Percentiles rank a stretch among this genome's conserved stretches.
Evolutionary conservation across 192 early-diverging fungal species (phyloP).

Genomic region (Oehlia diaphana): DNA sequence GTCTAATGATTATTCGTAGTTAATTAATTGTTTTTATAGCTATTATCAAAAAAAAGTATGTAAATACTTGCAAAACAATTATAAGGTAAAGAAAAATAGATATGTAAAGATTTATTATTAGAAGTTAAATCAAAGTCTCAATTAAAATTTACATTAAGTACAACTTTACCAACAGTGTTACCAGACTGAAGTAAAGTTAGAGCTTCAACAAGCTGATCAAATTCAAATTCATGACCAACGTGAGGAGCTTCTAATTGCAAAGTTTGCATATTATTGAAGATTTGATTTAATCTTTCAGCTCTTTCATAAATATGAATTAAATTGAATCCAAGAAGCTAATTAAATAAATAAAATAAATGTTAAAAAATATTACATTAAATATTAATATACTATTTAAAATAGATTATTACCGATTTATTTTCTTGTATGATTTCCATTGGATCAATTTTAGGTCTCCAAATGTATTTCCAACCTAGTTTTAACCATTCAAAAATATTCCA

Average conservation of each 20-base stretch:
- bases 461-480: conserved; percentile 25
- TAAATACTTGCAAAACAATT: no score
- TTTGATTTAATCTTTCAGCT: conserved; percentile 11
- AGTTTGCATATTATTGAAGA: conserved; percentile 2
- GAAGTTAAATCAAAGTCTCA: background rate
- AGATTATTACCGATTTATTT: conserved; percentile 21
- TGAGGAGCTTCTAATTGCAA: conserved; percentile 20
- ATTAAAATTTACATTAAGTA: conserved; percentile 9
- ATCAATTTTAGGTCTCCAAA: conserved; percentile 29
- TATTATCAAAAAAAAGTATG: background rate
- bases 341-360: background rate
- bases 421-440: conserved; percentile 16
- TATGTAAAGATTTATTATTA: background rate
- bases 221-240: conserved; percentile 22
- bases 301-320: conserved; percentile 29
- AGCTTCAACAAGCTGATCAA: conserved; percentile 21
- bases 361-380: background rate
- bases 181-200: conserved; percentile 25
- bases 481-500: conserved; percentile 27
- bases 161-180: conserved; percentile 29
- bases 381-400: background rate
- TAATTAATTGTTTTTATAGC: background rate
- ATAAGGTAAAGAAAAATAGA: background rate
- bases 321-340: conserved; percentile 30
- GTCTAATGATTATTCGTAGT: background rate